Percentiles rank a stretch among this genome's conserved stretches.
Evolutionary conservation across 1,139 yeast genomes (phyloP).

Genomic region (Geotrichum klebahnii): DNA sequence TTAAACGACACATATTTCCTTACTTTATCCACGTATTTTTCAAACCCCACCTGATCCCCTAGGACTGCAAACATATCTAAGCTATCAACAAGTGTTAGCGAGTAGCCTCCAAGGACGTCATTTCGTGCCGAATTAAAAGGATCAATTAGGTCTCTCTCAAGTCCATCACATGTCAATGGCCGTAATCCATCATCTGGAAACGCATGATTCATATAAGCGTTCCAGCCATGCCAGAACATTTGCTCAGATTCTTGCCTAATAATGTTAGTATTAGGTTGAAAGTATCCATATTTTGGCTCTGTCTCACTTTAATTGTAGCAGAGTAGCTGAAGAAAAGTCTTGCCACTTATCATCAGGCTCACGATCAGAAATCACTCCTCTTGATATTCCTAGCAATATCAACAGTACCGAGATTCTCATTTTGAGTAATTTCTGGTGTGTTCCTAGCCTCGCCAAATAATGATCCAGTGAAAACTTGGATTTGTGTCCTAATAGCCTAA

Average conservation of each 20-base stretch:
- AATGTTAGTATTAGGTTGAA: background rate
- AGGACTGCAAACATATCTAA: slow-evolving; percentile 72
- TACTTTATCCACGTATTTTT: slow-evolving; percentile 47
- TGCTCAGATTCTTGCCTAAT: slow-evolving; percentile 17
- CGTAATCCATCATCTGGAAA: slow-evolving; percentile 80
- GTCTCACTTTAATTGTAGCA: background rate
- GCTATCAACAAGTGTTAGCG: slow-evolving; percentile 73
- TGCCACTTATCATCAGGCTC: background rate
- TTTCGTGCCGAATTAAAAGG: slow-evolving; percentile 53
- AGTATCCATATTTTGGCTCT: background rate
- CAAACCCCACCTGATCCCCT: slow-evolving; percentile 58
- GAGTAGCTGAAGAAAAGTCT: background rate
- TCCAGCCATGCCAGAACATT: slow-evolving; percentile 73
- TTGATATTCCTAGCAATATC: too few relatives aligned
- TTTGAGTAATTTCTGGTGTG: too few relatives aligned
- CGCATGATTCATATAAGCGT: slow-evolving; percentile 61
- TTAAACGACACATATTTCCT: slow-evolving; percentile 47
- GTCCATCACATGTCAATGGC: slow-evolving; percentile 68
- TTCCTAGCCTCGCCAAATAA: too few relatives aligned
- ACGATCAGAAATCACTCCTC: too few relatives aligned
- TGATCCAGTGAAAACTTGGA: too few relatives aligned
- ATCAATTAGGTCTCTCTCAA: slow-evolving; percentile 58
- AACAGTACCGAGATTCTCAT: background rate
- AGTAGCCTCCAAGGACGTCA: slow-evolving; percentile 81
- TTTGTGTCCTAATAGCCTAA: too few relatives aligned